Conservation (phyloP, 805 yeast genomes). For the Metschnikowia lunata region DNA sequence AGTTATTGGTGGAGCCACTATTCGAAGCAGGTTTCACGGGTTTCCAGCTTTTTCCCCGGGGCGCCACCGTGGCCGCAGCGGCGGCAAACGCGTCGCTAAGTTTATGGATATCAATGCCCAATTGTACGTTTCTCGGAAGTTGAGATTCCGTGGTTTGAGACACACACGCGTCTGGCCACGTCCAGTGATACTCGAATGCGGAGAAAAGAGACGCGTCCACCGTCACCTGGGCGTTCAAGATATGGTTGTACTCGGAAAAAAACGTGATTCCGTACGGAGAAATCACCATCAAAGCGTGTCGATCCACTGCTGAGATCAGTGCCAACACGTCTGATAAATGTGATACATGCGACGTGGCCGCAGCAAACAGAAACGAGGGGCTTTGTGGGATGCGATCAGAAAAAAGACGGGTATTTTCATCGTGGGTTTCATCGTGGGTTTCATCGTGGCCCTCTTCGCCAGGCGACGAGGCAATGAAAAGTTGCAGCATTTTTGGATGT, state of each 20-base stretch:
- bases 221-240: constrained; percentile 30
- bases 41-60: constrained; percentile 4
- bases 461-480: constrained; percentile 17
- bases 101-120: constrained; percentile 36
- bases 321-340: constrained; percentile 37
- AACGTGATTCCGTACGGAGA: constrained; percentile 30
- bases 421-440: background rate
- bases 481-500: constrained; percentile 1
- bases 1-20: background rate
- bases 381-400: background rate
- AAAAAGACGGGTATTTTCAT: background rate
- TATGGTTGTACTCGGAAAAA: constrained; percentile 35
- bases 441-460: background rate
- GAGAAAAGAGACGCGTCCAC: constrained; percentile 37
- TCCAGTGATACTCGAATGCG: constrained; percentile 23
- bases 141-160: background rate
- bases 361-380: constrained; percentile 22
- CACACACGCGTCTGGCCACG: background rate
- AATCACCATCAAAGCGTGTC: constrained; percentile 34
- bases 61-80: constrained; percentile 21
- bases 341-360: constrained; percentile 33
- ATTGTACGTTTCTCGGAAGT: constrained; percentile 8
- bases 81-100: constrained; percentile 34
- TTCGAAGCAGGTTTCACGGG: background rate
- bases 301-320: constrained; percentile 27